Evolutionary conservation across 2,329 filamentous ascomycete genomes (phyloP).

Genomic region (Pezicula rhizophila): DNA sequence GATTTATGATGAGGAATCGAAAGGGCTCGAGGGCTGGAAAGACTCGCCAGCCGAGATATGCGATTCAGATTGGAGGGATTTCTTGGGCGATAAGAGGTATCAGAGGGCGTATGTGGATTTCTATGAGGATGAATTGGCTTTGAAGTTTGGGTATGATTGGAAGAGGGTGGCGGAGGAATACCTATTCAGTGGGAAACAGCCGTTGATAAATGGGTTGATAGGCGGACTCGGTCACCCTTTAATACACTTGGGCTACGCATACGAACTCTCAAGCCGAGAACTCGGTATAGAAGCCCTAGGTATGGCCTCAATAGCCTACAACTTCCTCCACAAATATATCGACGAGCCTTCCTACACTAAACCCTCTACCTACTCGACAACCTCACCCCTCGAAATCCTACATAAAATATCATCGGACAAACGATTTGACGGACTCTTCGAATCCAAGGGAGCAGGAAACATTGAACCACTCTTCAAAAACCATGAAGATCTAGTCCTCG

Average conservation of each 20-base stretch:
- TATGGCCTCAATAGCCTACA: conserved; percentile 54
- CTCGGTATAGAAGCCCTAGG: conserved; percentile 83
- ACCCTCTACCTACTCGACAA: conserved; percentile 51
- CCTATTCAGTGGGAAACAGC: conserved; percentile 66
- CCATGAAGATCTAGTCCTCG: conserved; percentile 64
- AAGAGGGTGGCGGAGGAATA: conserved; percentile 70
- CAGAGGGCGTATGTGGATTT: conserved; percentile 91
- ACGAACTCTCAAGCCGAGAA: conserved; percentile 79
- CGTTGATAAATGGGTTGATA: conserved; percentile 75
- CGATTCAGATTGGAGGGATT: conserved; percentile 80
- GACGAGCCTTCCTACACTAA: conserved; percentile 68
- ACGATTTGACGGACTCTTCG: conserved; percentile 62
- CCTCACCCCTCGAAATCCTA: conserved; percentile 65
- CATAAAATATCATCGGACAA: conserved; percentile 62
- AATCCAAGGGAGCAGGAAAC: conserved; percentile 52
- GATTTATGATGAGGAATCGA: conserved; percentile 73
- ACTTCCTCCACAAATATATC: conserved; percentile 59
- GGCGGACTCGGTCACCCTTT: conserved; percentile 79
- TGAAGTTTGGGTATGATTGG: conserved; percentile 72
- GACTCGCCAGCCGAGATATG: conserved; percentile 81
- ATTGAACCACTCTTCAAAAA: conserved; percentile 62
- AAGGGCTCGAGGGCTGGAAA: conserved; percentile 70
- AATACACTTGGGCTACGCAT: conserved; percentile 94
- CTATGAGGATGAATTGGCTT: conserved; percentile 84
- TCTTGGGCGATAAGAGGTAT: conserved; percentile 70